These are phyloP conservation scores for Colletotrichum camelliae DNA, from an alignment of 2,329 filamentous ascomycete species.

Conservation along the genomic window DNA sequence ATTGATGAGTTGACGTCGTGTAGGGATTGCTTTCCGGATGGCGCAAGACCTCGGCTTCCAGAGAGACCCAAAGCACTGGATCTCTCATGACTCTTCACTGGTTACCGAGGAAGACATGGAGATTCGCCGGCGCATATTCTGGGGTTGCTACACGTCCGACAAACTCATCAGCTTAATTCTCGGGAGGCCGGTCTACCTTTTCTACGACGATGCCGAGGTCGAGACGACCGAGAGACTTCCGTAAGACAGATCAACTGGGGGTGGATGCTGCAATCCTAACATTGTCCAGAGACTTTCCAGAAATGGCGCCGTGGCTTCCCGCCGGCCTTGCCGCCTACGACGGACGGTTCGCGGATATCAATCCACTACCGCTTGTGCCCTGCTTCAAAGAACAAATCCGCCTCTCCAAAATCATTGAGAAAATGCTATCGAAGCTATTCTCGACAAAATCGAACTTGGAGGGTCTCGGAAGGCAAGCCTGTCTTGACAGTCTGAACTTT, in stretches of 20 bases:
- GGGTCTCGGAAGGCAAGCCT: background rate
- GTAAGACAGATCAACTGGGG: background rate
- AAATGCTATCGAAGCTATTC: constrained; percentile 24
- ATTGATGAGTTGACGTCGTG: background rate
- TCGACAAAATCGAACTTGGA: background rate
- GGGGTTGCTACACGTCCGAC: constrained; percentile 34
- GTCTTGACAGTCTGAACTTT: constrained; percentile 22
- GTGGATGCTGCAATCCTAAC: accelerated
- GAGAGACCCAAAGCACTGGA: constrained; percentile 29
- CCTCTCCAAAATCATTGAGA: constrained; percentile 24
- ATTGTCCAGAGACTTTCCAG: constrained; percentile 23
- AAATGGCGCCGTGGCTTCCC: constrained; percentile 27
- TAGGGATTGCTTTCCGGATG: constrained; percentile 34
- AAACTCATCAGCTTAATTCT: constrained; percentile 27
- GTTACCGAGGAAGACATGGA: constrained; percentile 27
- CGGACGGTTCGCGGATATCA: background rate
- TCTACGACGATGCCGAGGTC: constrained; percentile 18
- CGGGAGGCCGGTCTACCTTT: constrained; percentile 21
- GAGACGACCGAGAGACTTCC: constrained; percentile 1
- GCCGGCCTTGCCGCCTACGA: constrained; percentile 23
- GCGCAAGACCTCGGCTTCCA: constrained; percentile 34
- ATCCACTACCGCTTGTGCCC: constrained; percentile 20
- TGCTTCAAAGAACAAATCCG: constrained; percentile 27
- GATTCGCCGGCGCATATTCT: constrained; percentile 32
- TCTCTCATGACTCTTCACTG: constrained; percentile 22